Conservation (phyloP, 306 rosid species). For the Corylus americana region DNA sequence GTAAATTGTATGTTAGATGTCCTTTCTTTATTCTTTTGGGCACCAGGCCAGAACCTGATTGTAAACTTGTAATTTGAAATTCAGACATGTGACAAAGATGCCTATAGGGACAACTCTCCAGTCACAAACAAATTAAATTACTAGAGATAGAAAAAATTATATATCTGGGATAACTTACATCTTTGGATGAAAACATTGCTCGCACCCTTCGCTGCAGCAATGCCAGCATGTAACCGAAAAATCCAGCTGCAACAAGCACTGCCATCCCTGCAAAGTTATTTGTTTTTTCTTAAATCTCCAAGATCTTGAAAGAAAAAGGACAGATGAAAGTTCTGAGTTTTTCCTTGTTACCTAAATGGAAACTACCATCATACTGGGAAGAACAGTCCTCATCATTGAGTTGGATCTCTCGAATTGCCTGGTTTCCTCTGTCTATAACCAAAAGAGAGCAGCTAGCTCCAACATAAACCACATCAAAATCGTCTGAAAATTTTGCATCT, state of each 20-base stretch:
- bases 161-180: constrained; percentile 44
- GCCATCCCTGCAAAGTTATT: constrained; percentile 60
- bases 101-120: constrained; percentile 4
- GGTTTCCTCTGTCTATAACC: constrained; percentile 92
- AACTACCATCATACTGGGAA: constrained; percentile 48
- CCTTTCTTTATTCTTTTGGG: not conserved
- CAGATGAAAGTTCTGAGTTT: not conserved
- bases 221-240: constrained; percentile 92
- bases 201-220: constrained; percentile 69
- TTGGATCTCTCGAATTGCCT: constrained; percentile 90
- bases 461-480: constrained; percentile 77
- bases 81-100: not conserved
- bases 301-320: constrained; percentile 15
- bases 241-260: constrained; percentile 63
- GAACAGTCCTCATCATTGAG: constrained; percentile 79
- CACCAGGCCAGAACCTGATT: not conserved
- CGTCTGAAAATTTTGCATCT: constrained; percentile 90
- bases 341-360: constrained; percentile 62
- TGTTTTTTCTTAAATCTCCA: constrained; percentile 16
- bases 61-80: not conserved
- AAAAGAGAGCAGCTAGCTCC: constrained; percentile 85
- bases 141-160: not conserved
- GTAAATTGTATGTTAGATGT: not conserved
- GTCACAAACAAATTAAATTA: not conserved
- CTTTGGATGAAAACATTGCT: constrained; percentile 71